phyloP scores from a whole-genome alignment of 768 basidiomycete genomes.

The Leccinum imitatum region DNA sequence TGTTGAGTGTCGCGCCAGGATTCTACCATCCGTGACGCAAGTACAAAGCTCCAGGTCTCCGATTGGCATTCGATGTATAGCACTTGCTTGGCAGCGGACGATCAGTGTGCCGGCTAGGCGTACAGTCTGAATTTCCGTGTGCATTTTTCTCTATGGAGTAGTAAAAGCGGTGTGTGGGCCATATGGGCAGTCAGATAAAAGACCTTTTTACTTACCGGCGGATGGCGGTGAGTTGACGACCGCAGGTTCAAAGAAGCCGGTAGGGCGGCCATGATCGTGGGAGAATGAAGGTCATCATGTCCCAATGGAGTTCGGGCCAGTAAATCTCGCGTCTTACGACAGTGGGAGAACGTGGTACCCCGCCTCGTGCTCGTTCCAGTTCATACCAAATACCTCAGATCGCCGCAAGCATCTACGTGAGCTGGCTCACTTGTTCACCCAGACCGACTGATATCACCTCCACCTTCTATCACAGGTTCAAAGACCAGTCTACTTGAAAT shows the following conservation, averaged over 20 bases:
- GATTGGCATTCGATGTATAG: no score
- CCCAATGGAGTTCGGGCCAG: neutral
- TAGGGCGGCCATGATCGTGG: neutral
- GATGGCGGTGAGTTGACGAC: neutral
- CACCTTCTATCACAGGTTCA: neutral
- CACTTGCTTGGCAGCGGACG: no score
- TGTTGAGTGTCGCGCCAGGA: no score
- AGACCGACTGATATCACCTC: neutral
- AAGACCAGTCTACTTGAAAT: neutral
- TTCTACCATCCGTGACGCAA: no score
- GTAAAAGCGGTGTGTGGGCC: neutral
- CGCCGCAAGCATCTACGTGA: neutral
- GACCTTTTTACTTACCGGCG: neutral
- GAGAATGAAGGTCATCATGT: neutral
- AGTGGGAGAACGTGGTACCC: neutral
- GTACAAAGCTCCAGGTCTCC: no score
- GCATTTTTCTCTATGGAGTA: neutral
- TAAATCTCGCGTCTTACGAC: neutral
- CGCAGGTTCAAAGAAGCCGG: neutral
- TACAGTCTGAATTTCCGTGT: no score
- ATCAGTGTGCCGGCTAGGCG: no score
- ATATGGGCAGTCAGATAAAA: neutral
- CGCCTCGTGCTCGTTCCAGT: neutral
- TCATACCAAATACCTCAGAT: neutral
- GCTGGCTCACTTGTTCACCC: conserved; percentile 1